Percentiles rank a stretch among this genome's conserved stretches.
Conservation (phyloP, 768 basidiomycete genomes). For the Dendrothele bispora region DNA sequence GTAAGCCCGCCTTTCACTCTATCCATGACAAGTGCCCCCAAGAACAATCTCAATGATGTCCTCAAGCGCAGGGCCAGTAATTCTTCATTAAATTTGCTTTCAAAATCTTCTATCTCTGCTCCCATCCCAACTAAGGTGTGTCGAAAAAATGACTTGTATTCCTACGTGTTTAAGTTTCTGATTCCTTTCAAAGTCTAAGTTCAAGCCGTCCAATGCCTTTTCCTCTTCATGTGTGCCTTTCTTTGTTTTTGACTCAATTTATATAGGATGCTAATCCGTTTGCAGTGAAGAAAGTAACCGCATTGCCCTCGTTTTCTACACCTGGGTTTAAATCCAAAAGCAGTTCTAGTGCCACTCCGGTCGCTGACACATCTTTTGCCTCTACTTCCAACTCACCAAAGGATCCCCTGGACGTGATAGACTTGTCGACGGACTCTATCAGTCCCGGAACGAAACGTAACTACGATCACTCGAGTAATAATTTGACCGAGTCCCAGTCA, state of each 20-base stretch:
- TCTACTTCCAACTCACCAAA: not conserved
- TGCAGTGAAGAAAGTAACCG: constrained; percentile 24
- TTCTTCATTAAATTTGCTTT: constrained; percentile 1
- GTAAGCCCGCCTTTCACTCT: too few species aligned
- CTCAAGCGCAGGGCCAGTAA: constrained; percentile 23
- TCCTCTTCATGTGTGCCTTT: constrained; percentile 4
- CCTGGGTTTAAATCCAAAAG: constrained; percentile 34
- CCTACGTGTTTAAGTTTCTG: constrained; percentile 8
- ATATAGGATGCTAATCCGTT: too few species aligned
- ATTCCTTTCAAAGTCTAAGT: constrained; percentile 32
- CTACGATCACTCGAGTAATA: not conserved
- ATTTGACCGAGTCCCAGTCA: constrained; percentile 1
- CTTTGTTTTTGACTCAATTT: constrained; percentile 4
- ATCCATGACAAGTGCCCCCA: constrained; percentile 14
- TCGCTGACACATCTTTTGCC: constrained; percentile 15
- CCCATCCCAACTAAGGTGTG: constrained; percentile 19
- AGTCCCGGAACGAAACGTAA: constrained; percentile 2
- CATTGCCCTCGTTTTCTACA: constrained; percentile 44
- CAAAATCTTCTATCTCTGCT: constrained; percentile 8
- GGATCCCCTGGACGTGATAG: not conserved
- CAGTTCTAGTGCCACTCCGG: not conserved
- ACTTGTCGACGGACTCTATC: not conserved
- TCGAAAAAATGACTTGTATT: constrained; percentile 18
- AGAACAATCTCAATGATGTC: constrained; percentile 43
- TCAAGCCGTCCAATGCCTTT: constrained; percentile 39